Base-by-base conservation (phyloP, 257 asterid genomes). In the Solanum okadae region DNA sequence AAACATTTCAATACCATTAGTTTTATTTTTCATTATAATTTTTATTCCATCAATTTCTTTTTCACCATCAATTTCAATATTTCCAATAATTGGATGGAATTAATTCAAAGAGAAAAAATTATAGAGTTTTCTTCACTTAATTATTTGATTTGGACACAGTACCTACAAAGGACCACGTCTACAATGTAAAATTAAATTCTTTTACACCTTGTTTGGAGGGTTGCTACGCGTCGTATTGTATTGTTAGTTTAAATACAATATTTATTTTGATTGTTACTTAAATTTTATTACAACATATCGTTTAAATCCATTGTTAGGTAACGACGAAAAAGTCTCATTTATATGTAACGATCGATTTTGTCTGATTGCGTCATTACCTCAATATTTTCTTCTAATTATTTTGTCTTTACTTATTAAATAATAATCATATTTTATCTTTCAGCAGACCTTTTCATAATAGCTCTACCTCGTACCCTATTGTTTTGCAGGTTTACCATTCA, bases 1-100 rank as follows among this genome's bases (percentile, higher is more conserved):
- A 91, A 88, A 94, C 91, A 93, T 93, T 93, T 93, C 89, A 29
- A 82, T 44, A 85, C 89, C 94, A 88, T 88, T 90, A 88, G 92
- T 90, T 91, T 91, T 72, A 83, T 86, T 84, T 88, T 35, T 49
- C 65, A 83, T 40, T 87, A 86, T 88, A 71, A 89, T 91, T 90
- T 49, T 29, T 29, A 25, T 46, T 29, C 68, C 27, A 10, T 81
- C 85, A 44, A 27, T 46, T 81, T 81, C 68, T 27, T 44, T 81
- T 81, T 81, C 86, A 81, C 68, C 10, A 29, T 81, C 16, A 46
- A 46, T 82, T 82, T 82, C 25, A 46, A 29, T 31, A 75, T 75
- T 82, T 23, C 70, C 12, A 82, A 82, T 49, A 82, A 82, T 31
- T 46, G 29, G 70, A 29, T 18, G 42, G 89, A 92, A 88, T 89